These are phyloP conservation scores for Kwoniella botswanensis DNA, from an alignment of 768 basidiomycete genomes.

Conservation along the genomic window DNA sequence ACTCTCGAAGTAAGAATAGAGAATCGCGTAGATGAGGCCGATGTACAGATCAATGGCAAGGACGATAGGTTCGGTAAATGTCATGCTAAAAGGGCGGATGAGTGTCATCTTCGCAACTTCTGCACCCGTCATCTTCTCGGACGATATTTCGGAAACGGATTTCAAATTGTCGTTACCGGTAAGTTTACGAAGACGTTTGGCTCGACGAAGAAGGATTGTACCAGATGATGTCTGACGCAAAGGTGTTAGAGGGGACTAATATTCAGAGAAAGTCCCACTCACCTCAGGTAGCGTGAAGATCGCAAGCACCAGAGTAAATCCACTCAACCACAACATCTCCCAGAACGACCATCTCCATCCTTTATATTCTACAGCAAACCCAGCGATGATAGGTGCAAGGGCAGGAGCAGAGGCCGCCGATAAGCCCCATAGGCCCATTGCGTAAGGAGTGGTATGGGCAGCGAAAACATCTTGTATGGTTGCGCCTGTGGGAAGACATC, in stretches of 20 bases:
- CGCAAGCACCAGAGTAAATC: conserved; percentile 48
- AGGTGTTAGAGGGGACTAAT: neutral
- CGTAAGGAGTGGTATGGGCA: conserved; percentile 45
- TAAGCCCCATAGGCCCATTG: conserved; percentile 54
- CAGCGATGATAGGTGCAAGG: conserved; percentile 53
- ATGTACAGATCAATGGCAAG: conserved; percentile 37
- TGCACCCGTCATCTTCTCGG: conserved; percentile 31
- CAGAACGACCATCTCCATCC: conserved; percentile 59
- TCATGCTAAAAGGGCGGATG: conserved; percentile 46
- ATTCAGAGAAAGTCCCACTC: conserved; percentile 1
- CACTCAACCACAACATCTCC: conserved; percentile 57
- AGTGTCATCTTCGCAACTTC: conserved; percentile 44
- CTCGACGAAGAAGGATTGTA: conserved; percentile 58
- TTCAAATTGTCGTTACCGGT: conserved; percentile 56
- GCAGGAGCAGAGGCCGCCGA: conserved; percentile 53
- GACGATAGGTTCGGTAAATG: conserved; percentile 41
- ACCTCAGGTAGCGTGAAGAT: conserved; percentile 57
- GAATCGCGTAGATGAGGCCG: conserved; percentile 38
- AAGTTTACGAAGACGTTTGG: conserved; percentile 57
- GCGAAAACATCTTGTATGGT: conserved; percentile 55
- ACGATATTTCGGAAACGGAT: conserved; percentile 52
- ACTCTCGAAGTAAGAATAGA: conserved; percentile 45
- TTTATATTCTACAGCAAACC: conserved; percentile 55
- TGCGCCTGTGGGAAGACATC: conserved; percentile 27
- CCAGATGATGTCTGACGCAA: conserved; percentile 46